These are phyloP conservation scores for Tolypocladium inflatum DNA, from an alignment of 2,329 filamentous ascomycete species.

Conservation along the genomic window DNA sequence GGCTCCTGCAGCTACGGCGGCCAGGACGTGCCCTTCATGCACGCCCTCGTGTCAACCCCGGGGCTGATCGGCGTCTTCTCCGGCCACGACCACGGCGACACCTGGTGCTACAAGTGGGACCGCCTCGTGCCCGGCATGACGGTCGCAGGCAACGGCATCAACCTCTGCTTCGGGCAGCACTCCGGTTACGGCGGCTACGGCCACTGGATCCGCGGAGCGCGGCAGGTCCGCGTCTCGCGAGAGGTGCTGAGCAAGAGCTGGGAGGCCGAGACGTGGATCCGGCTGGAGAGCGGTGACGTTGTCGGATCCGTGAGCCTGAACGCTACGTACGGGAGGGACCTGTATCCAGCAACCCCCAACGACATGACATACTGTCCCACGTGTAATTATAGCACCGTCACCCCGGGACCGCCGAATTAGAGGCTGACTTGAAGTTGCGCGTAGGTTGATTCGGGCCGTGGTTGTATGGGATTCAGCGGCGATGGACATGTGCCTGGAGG, in stretches of 20 bases:
- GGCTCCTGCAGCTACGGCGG: conserved; percentile 31
- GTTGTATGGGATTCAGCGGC: background rate
- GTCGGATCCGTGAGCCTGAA: conserved; percentile 47
- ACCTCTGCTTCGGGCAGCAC: conserved; percentile 53
- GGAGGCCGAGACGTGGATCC: conserved; percentile 49
- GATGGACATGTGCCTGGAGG: background rate
- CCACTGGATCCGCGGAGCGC: conserved; percentile 49
- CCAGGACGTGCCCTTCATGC: conserved; percentile 54
- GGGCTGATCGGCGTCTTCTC: conserved; percentile 51
- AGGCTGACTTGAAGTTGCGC: conserved; percentile 1
- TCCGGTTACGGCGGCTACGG: conserved; percentile 64
- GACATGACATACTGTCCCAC: conserved; percentile 19
- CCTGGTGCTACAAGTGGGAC: conserved; percentile 47
- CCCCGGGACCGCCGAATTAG: conserved; percentile 5
- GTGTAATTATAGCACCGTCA: conserved; percentile 7
- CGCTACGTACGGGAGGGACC: conserved; percentile 46
- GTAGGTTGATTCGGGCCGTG: background rate
- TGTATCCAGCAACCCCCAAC: conserved; percentile 36
- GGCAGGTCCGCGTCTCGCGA: conserved; percentile 42
- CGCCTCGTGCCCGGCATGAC: conserved; percentile 22
- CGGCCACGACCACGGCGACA: conserved; percentile 58
- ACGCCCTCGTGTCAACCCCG: conserved; percentile 42
- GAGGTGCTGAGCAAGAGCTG: conserved; percentile 22
- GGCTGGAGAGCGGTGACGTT: conserved; percentile 44
- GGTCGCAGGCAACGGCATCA: conserved; percentile 31